These are phyloP conservation scores for Aphanomyces invadans DNA, from an alignment of 352 stramenopile genomes.

Conservation along the genomic window DNA sequence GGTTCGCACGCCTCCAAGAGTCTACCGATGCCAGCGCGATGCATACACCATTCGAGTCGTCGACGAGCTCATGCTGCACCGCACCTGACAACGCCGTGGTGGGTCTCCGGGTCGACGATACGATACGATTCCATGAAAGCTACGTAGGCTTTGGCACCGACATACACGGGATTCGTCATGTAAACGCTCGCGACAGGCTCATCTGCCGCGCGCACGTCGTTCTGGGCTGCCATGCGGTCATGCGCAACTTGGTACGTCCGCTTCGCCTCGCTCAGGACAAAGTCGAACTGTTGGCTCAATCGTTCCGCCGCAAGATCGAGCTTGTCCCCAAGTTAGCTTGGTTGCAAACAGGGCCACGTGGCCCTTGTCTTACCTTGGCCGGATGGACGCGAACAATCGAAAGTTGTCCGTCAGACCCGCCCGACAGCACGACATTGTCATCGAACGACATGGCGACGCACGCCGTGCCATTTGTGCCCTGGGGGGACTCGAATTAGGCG, in stretches of 20 bases:
- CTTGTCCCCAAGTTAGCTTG: no score
- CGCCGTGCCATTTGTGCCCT: constrained; percentile 22
- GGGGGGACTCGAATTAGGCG: background rate
- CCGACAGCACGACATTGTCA: constrained; percentile 67
- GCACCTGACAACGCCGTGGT: background rate
- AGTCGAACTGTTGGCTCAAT: constrained; percentile 35
- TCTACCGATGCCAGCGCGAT: no score
- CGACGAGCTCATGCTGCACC: no score
- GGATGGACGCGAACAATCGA: constrained; percentile 53
- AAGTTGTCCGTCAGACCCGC: constrained; percentile 67
- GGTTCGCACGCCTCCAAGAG: background rate
- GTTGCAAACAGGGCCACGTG: no score
- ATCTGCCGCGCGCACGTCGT: constrained; percentile 1
- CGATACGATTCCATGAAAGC: background rate
- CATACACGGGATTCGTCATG: constrained; percentile 16
- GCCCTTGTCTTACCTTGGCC: constrained; percentile 42
- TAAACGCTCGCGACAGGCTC: constrained; percentile 1
- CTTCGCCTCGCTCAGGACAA: constrained; percentile 37
- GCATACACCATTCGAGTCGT: no score
- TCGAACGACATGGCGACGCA: constrained; percentile 69
- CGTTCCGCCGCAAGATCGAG: constrained; percentile 37
- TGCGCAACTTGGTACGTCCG: constrained; percentile 21
- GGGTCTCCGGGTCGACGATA: background rate
- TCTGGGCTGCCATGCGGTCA: constrained; percentile 15
- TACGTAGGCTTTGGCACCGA: constrained; percentile 6